Evolutionary conservation across 1,284 basidiomycete species (phyloP), one percentile per base, ranked within the genome.

Genomic region (Flammula alnicola): DNA sequence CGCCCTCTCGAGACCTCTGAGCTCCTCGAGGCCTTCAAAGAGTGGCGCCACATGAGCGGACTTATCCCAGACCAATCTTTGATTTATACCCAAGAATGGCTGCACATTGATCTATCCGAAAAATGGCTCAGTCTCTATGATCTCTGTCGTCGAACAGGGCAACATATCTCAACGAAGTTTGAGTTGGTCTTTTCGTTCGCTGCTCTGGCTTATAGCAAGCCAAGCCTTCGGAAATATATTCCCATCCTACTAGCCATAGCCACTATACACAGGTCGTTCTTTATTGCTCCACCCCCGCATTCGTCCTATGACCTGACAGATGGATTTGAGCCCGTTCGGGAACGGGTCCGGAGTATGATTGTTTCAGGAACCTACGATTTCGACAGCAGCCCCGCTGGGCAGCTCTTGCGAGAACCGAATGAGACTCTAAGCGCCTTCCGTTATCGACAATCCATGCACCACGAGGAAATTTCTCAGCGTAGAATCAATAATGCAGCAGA

Each of bases 41-140:
- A 10, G 1, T 57, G 56, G 56, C 14, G 27, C 10, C 17, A 5
- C 16, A 50, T 54, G 35, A 26, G 11, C 4, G 53, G 56, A 16
- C 25, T 33, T 20, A 20, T 32, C 3, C 31, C 12, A 6, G 29
- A 32, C 3, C 29, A 17, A 26, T 45, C 56, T 11, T 25, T 57
- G 17, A 12, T n/a, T 0, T 57, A 57, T 41, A 44, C 50, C 11
- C 32, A 42, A 31, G 44, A 57, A n/a, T 62, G 60, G 49, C 40
- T 62, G 22, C 12, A 27, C 0, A 32, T 54, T 2, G 33, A 47
- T 36, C 41, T 66, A n/a, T 8, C 44, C 1, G 9, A 40, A 8
- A 44, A 54, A 2, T 76, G 68, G 60, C 50, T 75, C n/a, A 50
- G 56, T 11, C 42, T 65, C 1, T 75, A 74, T 23, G 48, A 67